These are phyloP conservation scores for Penicillium samsonianum DNA, from an alignment of 495 filamentous ascomycete genomes.

Conservation along the genomic window DNA sequence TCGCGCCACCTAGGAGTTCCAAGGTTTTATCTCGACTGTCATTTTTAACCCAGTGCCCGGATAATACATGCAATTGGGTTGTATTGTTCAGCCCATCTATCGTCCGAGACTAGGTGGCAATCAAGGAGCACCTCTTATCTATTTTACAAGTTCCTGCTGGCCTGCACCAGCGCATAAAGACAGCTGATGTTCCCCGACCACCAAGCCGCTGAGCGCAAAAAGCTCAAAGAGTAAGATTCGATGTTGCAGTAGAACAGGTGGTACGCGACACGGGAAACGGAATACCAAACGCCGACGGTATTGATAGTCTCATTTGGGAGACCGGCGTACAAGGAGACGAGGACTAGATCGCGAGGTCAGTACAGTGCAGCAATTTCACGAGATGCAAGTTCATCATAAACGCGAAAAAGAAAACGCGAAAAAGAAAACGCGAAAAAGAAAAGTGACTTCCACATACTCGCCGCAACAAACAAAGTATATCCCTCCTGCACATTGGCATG, in stretches of 20 bases:
- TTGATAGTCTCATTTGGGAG: constrained; percentile 44
- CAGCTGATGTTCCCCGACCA: constrained; percentile 51
- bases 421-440: no score
- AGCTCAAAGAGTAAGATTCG: constrained; percentile 35
- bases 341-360: constrained; percentile 26
- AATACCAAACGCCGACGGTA: constrained; percentile 45
- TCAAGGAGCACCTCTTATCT: background rate
- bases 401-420: background rate
- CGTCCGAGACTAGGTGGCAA: background rate
- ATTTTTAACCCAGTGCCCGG: no score
- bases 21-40: no score
- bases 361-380: background rate
- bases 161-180: constrained; percentile 32
- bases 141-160: constrained; percentile 29
- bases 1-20: no score
- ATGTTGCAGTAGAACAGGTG: constrained; percentile 43
- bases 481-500: constrained; percentile 53
- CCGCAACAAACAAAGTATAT: constrained; percentile 47
- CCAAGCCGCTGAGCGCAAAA: constrained; percentile 46
- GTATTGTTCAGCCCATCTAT: background rate
- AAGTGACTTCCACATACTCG: constrained; percentile 25
- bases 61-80: no score
- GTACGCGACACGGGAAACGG: constrained; percentile 42
- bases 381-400: background rate
- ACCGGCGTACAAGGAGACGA: constrained; percentile 36